Evolutionary conservation across 176 grass and related monocot genomes (phyloP).

Genomic region (Coix lacrymajobi): DNA sequence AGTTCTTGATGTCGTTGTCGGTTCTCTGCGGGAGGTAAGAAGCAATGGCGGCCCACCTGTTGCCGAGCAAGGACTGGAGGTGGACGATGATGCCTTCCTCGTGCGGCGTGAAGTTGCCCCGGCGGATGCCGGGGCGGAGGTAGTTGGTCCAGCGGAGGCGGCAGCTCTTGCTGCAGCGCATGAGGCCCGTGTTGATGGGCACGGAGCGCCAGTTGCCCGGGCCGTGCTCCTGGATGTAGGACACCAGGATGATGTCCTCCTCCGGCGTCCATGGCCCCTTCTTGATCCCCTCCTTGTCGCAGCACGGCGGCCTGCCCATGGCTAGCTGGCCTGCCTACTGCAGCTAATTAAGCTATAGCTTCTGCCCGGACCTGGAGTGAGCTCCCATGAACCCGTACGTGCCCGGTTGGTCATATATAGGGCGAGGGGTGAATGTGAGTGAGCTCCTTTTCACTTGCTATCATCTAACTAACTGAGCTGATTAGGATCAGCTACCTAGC

Average conservation of each 20-base stretch:
- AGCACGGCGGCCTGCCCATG: slow-evolving; percentile 79
- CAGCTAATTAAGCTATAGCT: neutral
- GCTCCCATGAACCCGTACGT: neutral
- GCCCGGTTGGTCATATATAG: slow-evolving; percentile 18
- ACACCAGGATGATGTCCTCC: slow-evolving; percentile 86
- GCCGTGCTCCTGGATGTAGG: slow-evolving; percentile 82
- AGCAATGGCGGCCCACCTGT: slow-evolving; percentile 86
- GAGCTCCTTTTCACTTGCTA: slow-evolving; percentile 64
- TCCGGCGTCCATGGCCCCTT: slow-evolving; percentile 87
- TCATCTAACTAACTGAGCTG: slow-evolving; percentile 3
- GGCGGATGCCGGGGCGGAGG: slow-evolving; percentile 64
- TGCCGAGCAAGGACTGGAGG: slow-evolving; percentile 78
- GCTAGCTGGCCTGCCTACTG: neutral
- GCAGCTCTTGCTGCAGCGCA: slow-evolving; percentile 91
- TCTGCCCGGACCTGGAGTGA: neutral
- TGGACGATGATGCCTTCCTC: slow-evolving; percentile 84
- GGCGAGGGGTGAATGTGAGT: slow-evolving; percentile 15
- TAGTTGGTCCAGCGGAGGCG: slow-evolving; percentile 86
- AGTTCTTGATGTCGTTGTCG: slow-evolving; percentile 96
- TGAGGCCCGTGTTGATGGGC: slow-evolving; percentile 70
- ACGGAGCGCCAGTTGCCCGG: slow-evolving; percentile 81
- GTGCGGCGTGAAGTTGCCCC: slow-evolving; percentile 70
- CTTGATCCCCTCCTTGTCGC: slow-evolving; percentile 70
- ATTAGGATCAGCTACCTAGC: neutral
- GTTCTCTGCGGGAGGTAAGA: slow-evolving; percentile 80